A percentile compares a stretch with the other conserved stretches of the same genome.
phyloP scores from a whole-genome alignment of 129 eudicot species.

The Helianthus tuberosus region DNA sequence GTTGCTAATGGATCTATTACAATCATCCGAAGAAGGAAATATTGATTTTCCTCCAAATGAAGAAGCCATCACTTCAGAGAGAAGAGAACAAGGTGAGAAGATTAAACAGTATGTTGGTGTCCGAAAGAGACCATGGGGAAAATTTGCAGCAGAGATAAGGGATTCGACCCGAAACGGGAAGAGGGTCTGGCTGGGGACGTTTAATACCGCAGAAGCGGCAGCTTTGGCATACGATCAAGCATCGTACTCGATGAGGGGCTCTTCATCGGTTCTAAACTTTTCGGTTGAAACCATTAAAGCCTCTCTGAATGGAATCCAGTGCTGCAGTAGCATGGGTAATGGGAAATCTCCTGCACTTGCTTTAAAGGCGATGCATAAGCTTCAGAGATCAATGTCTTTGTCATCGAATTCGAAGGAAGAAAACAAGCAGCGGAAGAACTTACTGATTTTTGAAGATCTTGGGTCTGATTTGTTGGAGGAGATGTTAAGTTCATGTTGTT shows the following conservation, averaged over 20 bases:
- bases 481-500: slow-evolving; percentile 30
- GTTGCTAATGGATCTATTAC: neutral
- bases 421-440: slow-evolving; percentile 16
- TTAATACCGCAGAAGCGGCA: slow-evolving; percentile 52
- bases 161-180: slow-evolving; percentile 54
- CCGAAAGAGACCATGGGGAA: slow-evolving; percentile 59
- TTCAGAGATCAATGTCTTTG: slow-evolving; percentile 21
- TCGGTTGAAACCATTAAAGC: slow-evolving; percentile 37
- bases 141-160: slow-evolving; percentile 57
- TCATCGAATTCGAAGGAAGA: slow-evolving; percentile 9
- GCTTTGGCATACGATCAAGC: slow-evolving; percentile 67
- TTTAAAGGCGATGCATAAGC: slow-evolving; percentile 44
- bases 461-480: slow-evolving; percentile 56
- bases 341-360: slow-evolving; percentile 50
- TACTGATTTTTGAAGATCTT: slow-evolving; percentile 46
- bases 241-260: slow-evolving; percentile 44
- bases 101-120: slow-evolving; percentile 44
- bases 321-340: neutral
- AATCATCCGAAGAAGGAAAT: neutral
- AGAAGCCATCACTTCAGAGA: neutral
- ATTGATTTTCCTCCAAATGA: neutral
- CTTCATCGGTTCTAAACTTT: slow-evolving; percentile 41
- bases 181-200: slow-evolving; percentile 64
- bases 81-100: slow-evolving; percentile 27
- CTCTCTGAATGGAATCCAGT: slow-evolving; percentile 33